Evolutionary conservation across 2,329 filamentous ascomycete species (phyloP), one percentile per base, ranked within the genome.

Genomic region (Trichoderma hamatum): DNA sequence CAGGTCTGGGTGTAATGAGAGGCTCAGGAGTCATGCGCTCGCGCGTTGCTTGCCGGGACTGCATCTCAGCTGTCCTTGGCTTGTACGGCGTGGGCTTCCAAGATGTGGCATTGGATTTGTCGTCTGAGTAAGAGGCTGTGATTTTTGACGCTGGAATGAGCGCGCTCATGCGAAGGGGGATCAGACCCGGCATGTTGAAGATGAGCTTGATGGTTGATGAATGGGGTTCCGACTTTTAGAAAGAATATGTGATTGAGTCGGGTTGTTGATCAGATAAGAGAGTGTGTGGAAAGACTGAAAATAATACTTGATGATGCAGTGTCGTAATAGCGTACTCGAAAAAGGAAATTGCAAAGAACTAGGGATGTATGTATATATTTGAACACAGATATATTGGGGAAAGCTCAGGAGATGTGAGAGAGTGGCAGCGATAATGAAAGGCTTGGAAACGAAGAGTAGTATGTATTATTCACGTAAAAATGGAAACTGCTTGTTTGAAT

Each of bases 101-200:
- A 16, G 46, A 36, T 28, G 26, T 55, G 54, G 63, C 36, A 19
- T 34, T 54, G 52, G 64, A 46, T 24, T 67, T 68, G 7, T 67
- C 60, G 26, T 61, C 34, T 13, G 32, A 21, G 67, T 10, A 63
- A 55, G n/a, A 63, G 69, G 30, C 63, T 32, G 55, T 61, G 54
- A 62, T 62, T 19, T 62, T 67, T 61, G 61, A 54, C 11, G 58
- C 34, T 30, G 52, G 43, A 21, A 26, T 51, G 43, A 54, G 72
- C 67, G 65, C 66, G 55, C 74, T 72, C 36, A 79, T 75, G 62
- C 77, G 72, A 36, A 79, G 73, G 36, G 78, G 77, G 67, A 79
- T 78, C 34, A 78, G 71, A 24, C 76, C 75, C 30, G 73, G 67
- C 78, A 79, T 79, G 46, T 60, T 70, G 70, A 49, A 49, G 4